Conservation (phyloP, 495 filamentous ascomycete genomes). For the Neurospora tetrasperma region DNA sequence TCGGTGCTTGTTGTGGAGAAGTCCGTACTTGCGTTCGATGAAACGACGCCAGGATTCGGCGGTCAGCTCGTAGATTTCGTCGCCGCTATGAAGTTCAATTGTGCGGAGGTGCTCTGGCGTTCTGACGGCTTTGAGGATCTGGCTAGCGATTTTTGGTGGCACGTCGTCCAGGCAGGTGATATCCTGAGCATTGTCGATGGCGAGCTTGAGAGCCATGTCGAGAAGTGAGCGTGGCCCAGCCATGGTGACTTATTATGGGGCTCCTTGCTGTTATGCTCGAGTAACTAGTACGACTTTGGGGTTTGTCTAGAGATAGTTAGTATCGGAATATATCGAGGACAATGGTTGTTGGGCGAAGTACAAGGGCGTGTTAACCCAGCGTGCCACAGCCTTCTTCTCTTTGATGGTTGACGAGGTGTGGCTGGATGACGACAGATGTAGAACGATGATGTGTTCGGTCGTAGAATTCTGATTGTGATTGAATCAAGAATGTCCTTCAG, state of each 20-base stretch:
- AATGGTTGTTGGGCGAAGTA: background rate
- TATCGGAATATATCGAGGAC: background rate
- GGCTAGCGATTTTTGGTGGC: constrained; percentile 2
- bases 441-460: background rate
- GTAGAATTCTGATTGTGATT: background rate
- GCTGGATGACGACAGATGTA: background rate
- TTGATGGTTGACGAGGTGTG: background rate
- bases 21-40: constrained; percentile 25
- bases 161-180: constrained; percentile 9
- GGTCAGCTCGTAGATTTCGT: constrained; percentile 25
- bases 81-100: constrained; percentile 24
- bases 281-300: background rate
- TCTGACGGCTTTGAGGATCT: constrained; percentile 24
- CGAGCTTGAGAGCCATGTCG: constrained; percentile 22
- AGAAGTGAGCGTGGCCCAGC: constrained; percentile 23
- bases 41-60: constrained; percentile 29
- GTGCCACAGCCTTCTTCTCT: background rate
- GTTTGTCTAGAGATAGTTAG: background rate
- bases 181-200: constrained; percentile 17
- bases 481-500: background rate
- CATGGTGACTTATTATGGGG: constrained; percentile 7
- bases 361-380: background rate
- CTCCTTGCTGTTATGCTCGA: background rate
- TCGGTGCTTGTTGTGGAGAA: constrained; percentile 11
- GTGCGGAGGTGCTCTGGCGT: constrained; percentile 22